Evolutionary conservation across 805 yeast genomes (phyloP), one percentile per base, ranked within the genome.

Genomic region (Candida khao-thaluensis): DNA sequence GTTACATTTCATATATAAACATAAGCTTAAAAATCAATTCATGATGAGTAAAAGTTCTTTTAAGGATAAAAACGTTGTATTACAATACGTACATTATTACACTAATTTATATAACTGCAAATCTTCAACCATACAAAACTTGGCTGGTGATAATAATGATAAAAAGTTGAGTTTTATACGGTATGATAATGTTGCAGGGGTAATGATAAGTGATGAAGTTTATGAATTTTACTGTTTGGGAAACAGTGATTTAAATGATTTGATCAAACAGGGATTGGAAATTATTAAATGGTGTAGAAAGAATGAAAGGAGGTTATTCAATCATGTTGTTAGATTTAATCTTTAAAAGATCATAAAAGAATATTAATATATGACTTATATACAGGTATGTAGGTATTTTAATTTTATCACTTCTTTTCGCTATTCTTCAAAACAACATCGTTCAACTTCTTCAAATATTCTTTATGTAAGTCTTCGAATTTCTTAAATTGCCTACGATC

Each of bases 1-100:
- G 11, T 75, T 79, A 44, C 96, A 89, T 62, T 93, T 90, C 54
- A 73, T 89, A 17, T 90, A 79, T 67, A 89, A 86, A 59, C 77
- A 86, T 23, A 81, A 77, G 43, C 64, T 64, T 16, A 75, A 76
- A 41, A 79, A 87, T 12, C 97, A 87, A 51, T 81, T 72, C 50
- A 72, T 78, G 47, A 69, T 68, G 54, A 71, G 73, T 34, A 30
- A 35, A 12, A 18, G 8, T 47, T 17, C 49, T 44, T 16, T 47
- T 44, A 43, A 40, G 45, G 45, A 53, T 33, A 55, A 43, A 33
- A 23, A 51, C 44, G 38, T 59, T 51, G 41, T 65, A 48, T 45
- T 63, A 54, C 57, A 77, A 57, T 50, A 71, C 59, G 50, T 66
- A 2, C 53, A 57, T 38, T 57, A 64, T 37, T 66, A 68, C 37